Percentiles rank a stretch among this genome's conserved stretches.
phyloP scores from a whole-genome alignment of 805 yeast genomes.

The Starmerella floris region DNA sequence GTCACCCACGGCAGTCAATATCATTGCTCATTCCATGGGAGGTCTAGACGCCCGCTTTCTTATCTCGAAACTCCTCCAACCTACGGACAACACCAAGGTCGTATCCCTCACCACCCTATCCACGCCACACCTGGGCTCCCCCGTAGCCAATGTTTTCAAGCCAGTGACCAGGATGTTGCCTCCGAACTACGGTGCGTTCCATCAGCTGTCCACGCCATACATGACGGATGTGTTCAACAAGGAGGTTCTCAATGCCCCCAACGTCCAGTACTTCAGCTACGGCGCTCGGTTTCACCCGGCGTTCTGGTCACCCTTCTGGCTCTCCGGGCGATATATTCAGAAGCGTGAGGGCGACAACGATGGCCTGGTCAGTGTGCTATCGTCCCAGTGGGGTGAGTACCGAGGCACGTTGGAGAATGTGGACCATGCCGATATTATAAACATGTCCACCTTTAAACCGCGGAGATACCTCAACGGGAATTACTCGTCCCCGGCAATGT shows the following conservation, averaged over 20 bases:
- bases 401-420: conserved; percentile 64
- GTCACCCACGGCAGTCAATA: conserved; percentile 38
- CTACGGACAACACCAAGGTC: conserved; percentile 37
- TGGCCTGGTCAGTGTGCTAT: conserved; percentile 69
- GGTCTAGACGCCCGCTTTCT: conserved; percentile 75
- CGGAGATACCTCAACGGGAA: conserved; percentile 25
- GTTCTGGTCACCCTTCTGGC: conserved; percentile 46
- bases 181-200: conserved; percentile 32
- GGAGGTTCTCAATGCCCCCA: conserved; percentile 39
- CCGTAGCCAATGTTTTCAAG: conserved; percentile 59
- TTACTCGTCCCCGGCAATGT: conserved; percentile 57
- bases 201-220: conserved; percentile 49
- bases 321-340: conserved; percentile 53
- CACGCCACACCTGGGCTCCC: conserved; percentile 82
- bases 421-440: conserved; percentile 77
- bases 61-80: conserved; percentile 40
- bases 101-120: conserved; percentile 70
- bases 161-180: conserved; percentile 21
- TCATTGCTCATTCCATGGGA: conserved; percentile 89
- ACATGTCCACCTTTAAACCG: conserved; percentile 37
- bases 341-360: conserved; percentile 50
- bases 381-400: conserved; percentile 75
- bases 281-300: conserved; percentile 62
- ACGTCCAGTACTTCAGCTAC: conserved; percentile 64
- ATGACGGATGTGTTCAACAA: conserved; percentile 41